These are phyloP conservation scores for Salvia sclarea DNA, from an alignment of 305 asterid species.

Conservation along the genomic window DNA sequence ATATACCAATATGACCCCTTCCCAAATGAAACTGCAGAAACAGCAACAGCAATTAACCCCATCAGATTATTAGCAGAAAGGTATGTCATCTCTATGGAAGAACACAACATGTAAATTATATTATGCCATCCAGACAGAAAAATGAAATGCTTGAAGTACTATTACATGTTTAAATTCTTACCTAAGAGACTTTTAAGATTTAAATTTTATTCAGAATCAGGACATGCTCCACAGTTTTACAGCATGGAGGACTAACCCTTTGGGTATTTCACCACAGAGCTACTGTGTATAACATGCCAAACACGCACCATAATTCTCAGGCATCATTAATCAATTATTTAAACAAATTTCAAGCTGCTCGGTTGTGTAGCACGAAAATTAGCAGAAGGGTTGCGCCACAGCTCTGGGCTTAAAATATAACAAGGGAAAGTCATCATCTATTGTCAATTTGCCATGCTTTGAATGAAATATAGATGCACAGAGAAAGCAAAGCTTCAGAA, in stretches of 20 bases:
- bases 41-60: slow-evolving; percentile 28
- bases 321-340: not conserved
- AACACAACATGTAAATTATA: slow-evolving; percentile 11
- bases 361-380: not conserved
- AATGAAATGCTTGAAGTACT: slow-evolving; percentile 10
- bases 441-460: not conserved
- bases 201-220: not conserved
- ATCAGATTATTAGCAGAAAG: slow-evolving; percentile 19
- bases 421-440: not conserved
- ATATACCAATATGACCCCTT: slow-evolving; percentile 88
- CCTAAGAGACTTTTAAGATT: not conserved
- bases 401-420: not conserved
- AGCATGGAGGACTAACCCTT: slow-evolving; percentile 10
- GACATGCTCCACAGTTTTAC: not conserved
- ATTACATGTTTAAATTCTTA: not conserved
- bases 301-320: not conserved
- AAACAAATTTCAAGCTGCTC: slow-evolving; percentile 4
- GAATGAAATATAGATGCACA: not conserved
- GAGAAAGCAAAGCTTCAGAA: not conserved
- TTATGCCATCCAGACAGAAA: not conserved
- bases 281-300: not conserved
- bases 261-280: not conserved
- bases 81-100: not conserved
- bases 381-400: slow-evolving; percentile 2
- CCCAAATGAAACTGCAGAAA: slow-evolving; percentile 81